Percentiles rank a stretch among this genome's conserved stretches.
Evolutionary conservation across 2,329 filamentous ascomycete genomes (phyloP).

Genomic region (Nectriaceae sp.): DNA sequence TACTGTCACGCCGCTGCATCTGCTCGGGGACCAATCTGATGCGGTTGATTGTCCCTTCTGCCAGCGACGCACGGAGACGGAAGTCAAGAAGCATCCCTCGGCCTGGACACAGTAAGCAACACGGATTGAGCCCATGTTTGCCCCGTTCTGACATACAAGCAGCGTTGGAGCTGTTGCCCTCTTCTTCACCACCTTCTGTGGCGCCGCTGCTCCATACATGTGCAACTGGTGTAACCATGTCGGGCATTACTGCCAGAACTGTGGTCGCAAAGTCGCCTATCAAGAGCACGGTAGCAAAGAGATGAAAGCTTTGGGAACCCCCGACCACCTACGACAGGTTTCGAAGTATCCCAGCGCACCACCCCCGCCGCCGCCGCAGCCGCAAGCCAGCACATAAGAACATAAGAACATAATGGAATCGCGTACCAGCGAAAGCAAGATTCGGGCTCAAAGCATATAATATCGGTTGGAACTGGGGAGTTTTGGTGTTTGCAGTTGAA

Average conservation of each 20-base stretch:
- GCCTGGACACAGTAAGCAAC: conserved; percentile 25
- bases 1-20: conserved; percentile 28
- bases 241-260: conserved; percentile 28
- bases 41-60: conserved; percentile 30
- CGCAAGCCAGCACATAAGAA: too few species aligned
- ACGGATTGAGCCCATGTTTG: too few species aligned
- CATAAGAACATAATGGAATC: too few species aligned
- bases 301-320: conserved; percentile 25
- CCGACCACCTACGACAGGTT: conserved; percentile 26
- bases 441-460: too few species aligned
- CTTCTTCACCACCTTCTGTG: conserved; percentile 26
- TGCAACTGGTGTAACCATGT: conserved; percentile 23
- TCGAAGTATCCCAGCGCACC: conserved; percentile 22
- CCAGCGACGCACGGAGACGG: conserved; percentile 19
- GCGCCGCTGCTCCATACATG: conserved; percentile 24
- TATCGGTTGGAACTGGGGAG: too few species aligned
- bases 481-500: too few species aligned
- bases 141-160: conserved; percentile 6
- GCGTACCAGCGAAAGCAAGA: too few species aligned
- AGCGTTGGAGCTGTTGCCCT: conserved; percentile 16
- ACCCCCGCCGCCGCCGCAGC: too few species aligned
- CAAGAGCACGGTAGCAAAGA: conserved; percentile 8
- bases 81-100: conserved; percentile 23
- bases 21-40: conserved; percentile 26
- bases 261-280: conserved; percentile 26